A percentile compares a stretch with the other conserved stretches of the same genome.
Evolutionary conservation across 2,329 filamentous ascomycete genomes (phyloP).

Genomic region (Plenodomus lindquistii): DNA sequence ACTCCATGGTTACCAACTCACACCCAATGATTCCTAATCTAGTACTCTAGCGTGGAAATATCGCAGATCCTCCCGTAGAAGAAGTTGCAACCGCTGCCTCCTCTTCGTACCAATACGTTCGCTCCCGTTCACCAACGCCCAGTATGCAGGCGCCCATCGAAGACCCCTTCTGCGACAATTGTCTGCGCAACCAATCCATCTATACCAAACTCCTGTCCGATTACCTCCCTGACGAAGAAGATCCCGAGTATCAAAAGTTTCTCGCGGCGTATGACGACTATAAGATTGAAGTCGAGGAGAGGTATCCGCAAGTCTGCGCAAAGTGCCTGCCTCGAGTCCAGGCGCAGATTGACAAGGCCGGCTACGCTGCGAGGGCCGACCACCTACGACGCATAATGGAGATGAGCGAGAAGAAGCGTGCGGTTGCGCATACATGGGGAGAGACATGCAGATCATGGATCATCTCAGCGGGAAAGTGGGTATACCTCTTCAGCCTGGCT

Average conservation of each 20-base stretch:
- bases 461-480: constrained; percentile 50
- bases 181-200: constrained; percentile 86
- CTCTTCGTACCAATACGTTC: constrained; percentile 25
- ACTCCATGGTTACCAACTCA: constrained; percentile 1
- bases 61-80: constrained; percentile 78
- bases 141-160: constrained; percentile 31
- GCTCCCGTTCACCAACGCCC: constrained; percentile 32
- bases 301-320: constrained; percentile 87
- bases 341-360: constrained; percentile 68
- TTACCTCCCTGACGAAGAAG: constrained; percentile 69
- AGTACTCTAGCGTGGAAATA: constrained; percentile 73
- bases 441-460: constrained; percentile 49
- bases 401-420: constrained; percentile 46
- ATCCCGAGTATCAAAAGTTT: constrained; percentile 70
- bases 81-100: constrained; percentile 40
- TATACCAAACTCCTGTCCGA: constrained; percentile 76
- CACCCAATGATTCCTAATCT: constrained; percentile 7
- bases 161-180: constrained; percentile 71
- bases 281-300: constrained; percentile 71
- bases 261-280: constrained; percentile 72
- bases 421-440: constrained; percentile 36
- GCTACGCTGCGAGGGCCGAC: constrained; percentile 84
- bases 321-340: constrained; percentile 77
- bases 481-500: constrained; percentile 47
- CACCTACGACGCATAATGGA: constrained; percentile 76